Base-by-base conservation (phyloP, 148 eudicot genomes). In the Rhododendron mucronatum region DNA sequence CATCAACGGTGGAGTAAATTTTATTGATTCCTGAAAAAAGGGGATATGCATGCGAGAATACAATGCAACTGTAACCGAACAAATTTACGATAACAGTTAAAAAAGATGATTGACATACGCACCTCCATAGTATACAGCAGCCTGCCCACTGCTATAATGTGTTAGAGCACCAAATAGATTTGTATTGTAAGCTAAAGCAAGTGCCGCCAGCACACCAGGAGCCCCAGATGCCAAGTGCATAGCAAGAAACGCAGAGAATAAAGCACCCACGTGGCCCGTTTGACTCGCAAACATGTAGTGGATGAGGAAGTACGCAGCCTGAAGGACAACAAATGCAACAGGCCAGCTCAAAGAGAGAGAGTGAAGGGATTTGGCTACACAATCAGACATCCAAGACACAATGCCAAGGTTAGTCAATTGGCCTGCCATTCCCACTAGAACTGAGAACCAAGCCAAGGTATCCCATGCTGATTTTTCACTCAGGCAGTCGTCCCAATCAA, bases 401-500 rank as follows among this genome's bases (percentile, higher is more conserved):
- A 96, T 94, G 14, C 98, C 99, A 44, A 95, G 93, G 87, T 92
- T 94, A 63, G 99, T 95, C 91, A 96, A 84, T 86, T 96, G 99
- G 76, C 98, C 86, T 8, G 99, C 99, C 99, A 96, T 96, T 57
- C 99, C 99, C 80, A 96, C 98, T 12, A 96, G 91, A 78, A 96
- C 96, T 15, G 99, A 98, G 90, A 96, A 96, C 99, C 99, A 96
- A 51, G 99, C 98, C 88, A 96, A 91, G 65, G 99, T 96, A 85
- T 96, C 99, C 99, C 99, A 96, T 86, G 99, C 99, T 33, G 99
- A 95, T 91, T 95, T 96, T 84, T 96, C 99, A 87, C 94, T 90
- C 82, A 96, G 87, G 88, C 99, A 96, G 71, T 96, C 99, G 51
- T 95, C 94, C 99, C 99, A 96, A 35, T 96, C 90, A 10, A 96